Conservation (phyloP, 371 early-diverging fungal species). For the Sporodiniella umbellata region DNA sequence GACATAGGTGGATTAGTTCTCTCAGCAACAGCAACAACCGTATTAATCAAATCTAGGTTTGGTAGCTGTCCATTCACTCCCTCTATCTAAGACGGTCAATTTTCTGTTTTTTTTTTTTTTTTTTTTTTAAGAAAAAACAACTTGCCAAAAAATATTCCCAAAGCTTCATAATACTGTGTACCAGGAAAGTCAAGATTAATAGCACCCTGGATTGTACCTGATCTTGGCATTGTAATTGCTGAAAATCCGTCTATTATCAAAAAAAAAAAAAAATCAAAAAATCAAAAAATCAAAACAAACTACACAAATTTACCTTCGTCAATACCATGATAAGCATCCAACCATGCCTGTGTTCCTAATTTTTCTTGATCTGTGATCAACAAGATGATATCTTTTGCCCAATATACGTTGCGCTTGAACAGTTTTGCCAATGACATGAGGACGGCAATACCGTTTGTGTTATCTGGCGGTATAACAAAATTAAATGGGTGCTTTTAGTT, state of each 20-base stretch:
- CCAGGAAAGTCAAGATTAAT: constrained; percentile 84
- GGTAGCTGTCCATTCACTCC: constrained; percentile 93
- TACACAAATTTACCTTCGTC: constrained; percentile 13
- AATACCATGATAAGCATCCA: constrained; percentile 87
- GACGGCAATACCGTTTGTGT: constrained; percentile 73
- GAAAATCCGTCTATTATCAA: constrained; percentile 24
- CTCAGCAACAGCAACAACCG: constrained; percentile 54
- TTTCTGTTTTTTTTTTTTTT: neutral
- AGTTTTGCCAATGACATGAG: constrained; percentile 74
- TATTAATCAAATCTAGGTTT: constrained; percentile 89
- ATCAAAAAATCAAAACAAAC: neutral
- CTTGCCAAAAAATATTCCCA: constrained; percentile 80
- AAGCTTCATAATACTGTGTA: constrained; percentile 59
- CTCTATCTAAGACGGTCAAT: constrained; percentile 42
- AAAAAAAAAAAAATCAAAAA: no score
- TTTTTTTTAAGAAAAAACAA: neutral
- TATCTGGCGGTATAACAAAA: constrained; percentile 56
- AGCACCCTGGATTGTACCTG: constrained; percentile 88
- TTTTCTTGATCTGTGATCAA: constrained; percentile 77
- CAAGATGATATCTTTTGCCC: constrained; percentile 92
- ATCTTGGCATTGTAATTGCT: constrained; percentile 53
- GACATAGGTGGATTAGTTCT: constrained; percentile 47
- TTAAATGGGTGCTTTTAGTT: neutral
- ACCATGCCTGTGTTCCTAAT: constrained; percentile 81
- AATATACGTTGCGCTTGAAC: constrained; percentile 74